A percentile compares a stretch with the other conserved stretches of the same genome.
These are phyloP conservation scores for Diaporthe ilicicola DNA, from an alignment of 2,329 filamentous ascomycete genomes.

Conservation along the genomic window DNA sequence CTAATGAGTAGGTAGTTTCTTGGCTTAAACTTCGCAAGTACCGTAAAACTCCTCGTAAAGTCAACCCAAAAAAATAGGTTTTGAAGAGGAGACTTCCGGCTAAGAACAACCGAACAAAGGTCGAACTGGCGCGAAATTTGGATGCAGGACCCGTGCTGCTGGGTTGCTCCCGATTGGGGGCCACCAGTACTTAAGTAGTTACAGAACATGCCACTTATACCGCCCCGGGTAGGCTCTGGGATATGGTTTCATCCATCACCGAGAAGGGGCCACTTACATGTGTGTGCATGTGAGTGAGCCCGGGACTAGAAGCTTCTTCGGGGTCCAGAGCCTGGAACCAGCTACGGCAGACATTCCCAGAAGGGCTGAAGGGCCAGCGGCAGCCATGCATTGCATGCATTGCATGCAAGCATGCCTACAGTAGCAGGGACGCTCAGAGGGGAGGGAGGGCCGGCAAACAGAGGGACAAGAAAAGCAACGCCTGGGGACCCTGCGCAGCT, in stretches of 20 bases:
- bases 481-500: no score
- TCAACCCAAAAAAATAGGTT: not conserved
- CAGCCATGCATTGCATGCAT: no score
- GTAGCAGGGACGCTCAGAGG: no score
- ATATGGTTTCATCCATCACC: not conserved
- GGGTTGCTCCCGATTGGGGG: constrained; percentile 1
- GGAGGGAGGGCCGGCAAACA: no score
- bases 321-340: not conserved
- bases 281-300: not conserved
- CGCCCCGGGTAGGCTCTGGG: not conserved
- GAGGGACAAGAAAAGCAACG: no score
- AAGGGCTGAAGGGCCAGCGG: no score
- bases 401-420: not conserved
- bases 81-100: no score
- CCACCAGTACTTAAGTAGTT: no score
- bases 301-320: constrained; percentile 1
- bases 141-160: not conserved
- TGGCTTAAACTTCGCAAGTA: no score
- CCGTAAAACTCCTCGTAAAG: not conserved
- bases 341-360: not conserved
- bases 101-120: not conserved
- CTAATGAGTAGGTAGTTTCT: no score
- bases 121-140: no score
- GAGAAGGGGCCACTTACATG: constrained; percentile 9
- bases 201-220: not conserved